Base-by-base conservation (phyloP, 1,284 basidiomycete species). In the Tausonia pullulans region DNA sequence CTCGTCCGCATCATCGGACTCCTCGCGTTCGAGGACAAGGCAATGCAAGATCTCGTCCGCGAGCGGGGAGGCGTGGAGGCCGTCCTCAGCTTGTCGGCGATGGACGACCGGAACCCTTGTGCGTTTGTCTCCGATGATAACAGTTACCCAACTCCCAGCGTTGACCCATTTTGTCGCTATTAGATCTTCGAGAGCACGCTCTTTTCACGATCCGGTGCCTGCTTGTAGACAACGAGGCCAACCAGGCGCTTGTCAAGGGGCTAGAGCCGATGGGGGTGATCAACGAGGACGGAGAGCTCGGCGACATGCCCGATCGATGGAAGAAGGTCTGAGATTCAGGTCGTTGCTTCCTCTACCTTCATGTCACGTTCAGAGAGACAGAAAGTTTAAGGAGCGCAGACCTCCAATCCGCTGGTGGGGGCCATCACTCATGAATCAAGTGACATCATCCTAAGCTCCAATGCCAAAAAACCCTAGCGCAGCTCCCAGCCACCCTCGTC, bases 101-200 rank as follows among this genome's bases (percentile, higher is more conserved):
- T 91, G 41, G 91, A 96, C 73, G 90, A 93, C 70, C 78, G 85
- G 65, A 95, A 94, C 75, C 89, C 90, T 52, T 93, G 91, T 94
- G 73, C 74, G 85, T 81, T 48, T 43, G 39, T n/a, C 58, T 50
- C 46, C 43, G 54, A 49, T 45, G 27, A 27, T 27, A 27, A 27
- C 27, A 27, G 27, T 27, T 27, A 27, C 5, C 27, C 11, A 2
- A 14, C 13, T 7, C 58, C 51, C 11, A 3, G 52, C 40, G 14
- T 40, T 54, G 27, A 39, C 44, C 10, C 56, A 5, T 58, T 60
- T 6, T 48, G n/a, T 52, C 13, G 49, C 67, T 60, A 39, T 50
- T 27, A 93, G 91, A 90, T 76, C 78, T 96, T 57, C 84, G 90
- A 50, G 92, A 95, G 75, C 88, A 95, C 74, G 90, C 91, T 2